phyloP scores from a whole-genome alignment of 768 basidiomycete species.

The Sarcomyxa edulis region DNA sequence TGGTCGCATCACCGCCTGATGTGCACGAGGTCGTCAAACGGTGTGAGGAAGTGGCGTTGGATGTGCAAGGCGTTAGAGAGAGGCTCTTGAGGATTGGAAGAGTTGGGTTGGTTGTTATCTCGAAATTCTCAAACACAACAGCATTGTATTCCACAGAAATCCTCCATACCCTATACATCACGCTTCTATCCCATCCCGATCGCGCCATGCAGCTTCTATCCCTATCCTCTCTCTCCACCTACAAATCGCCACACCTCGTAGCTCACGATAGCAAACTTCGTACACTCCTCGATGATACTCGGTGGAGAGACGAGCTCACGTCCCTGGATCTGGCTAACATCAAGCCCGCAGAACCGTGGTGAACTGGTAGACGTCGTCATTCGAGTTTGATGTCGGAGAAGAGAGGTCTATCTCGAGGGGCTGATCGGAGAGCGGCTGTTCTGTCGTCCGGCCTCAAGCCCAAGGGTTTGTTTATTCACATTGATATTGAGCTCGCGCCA shows the following conservation, averaged over 20 bases:
- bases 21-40: conserved; percentile 52
- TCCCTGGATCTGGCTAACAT: conserved; percentile 59
- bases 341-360: conserved; percentile 47
- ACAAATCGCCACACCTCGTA: conserved; percentile 58
- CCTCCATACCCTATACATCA: conserved; percentile 60
- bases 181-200: conserved; percentile 84
- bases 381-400: conserved; percentile 79
- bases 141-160: conserved; percentile 66
- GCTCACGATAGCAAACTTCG: conserved; percentile 62
- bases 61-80: conserved; percentile 79
- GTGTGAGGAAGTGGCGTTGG: conserved; percentile 77
- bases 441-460: no score
- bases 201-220: conserved; percentile 69
- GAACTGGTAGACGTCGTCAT: conserved; percentile 68
- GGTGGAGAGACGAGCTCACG: conserved; percentile 86
- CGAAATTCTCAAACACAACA: conserved; percentile 90
- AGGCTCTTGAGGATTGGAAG: conserved; percentile 74
- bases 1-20: conserved; percentile 37
- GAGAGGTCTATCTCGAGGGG: conserved; percentile 61
- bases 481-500: no score
- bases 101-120: conserved; percentile 62
- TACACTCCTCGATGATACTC: conserved; percentile 73
- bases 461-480: no score
- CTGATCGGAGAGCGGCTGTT: conserved; percentile 72
- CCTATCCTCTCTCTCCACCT: conserved; percentile 75